These are phyloP conservation scores for Herpetomonas muscarum DNA, from an alignment of 208 protist genomes.

Conservation along the genomic window DNA sequence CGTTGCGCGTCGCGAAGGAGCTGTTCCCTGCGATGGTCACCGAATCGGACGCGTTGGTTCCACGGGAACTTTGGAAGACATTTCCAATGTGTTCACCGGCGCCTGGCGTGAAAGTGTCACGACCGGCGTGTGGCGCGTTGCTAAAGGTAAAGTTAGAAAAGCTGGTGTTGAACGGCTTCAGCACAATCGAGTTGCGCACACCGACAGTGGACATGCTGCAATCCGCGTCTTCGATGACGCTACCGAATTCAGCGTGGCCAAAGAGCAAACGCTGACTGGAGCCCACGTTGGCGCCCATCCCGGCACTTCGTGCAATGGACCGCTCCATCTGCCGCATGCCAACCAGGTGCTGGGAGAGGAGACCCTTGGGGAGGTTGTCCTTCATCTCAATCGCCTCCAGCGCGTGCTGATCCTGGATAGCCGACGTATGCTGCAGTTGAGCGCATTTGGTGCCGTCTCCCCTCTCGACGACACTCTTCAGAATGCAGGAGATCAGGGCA, in stretches of 20 bases:
- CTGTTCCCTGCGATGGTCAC: background rate
- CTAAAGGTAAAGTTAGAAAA: background rate
- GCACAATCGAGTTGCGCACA: slow-evolving; percentile 20
- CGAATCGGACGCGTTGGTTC: background rate
- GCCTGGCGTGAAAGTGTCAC: background rate
- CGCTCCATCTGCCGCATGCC: slow-evolving; percentile 12
- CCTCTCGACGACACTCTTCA: slow-evolving; percentile 54
- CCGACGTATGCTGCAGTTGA: slow-evolving; percentile 41
- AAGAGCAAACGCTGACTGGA: slow-evolving; percentile 9
- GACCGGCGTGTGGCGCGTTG: background rate
- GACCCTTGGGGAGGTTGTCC: slow-evolving; percentile 57
- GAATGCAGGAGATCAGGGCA: slow-evolving; percentile 49
- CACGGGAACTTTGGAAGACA: background rate
- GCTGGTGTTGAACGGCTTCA: slow-evolving; percentile 30
- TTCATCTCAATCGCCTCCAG: slow-evolving; percentile 74
- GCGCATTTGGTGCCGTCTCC: slow-evolving; percentile 25
- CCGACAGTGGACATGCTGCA: slow-evolving; percentile 2
- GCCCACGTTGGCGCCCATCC: slow-evolving; percentile 3
- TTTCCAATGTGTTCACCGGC: background rate
- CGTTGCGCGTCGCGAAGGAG: background rate
- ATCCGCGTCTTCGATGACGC: slow-evolving; percentile 17
- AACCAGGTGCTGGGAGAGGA: slow-evolving; percentile 32
- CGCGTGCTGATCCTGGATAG: slow-evolving; percentile 50
- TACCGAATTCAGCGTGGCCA: slow-evolving; percentile 18
- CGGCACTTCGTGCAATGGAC: slow-evolving; percentile 12